phyloP scores from a whole-genome alignment of 441 rosid genomes.

The Populus hybrid region DNA sequence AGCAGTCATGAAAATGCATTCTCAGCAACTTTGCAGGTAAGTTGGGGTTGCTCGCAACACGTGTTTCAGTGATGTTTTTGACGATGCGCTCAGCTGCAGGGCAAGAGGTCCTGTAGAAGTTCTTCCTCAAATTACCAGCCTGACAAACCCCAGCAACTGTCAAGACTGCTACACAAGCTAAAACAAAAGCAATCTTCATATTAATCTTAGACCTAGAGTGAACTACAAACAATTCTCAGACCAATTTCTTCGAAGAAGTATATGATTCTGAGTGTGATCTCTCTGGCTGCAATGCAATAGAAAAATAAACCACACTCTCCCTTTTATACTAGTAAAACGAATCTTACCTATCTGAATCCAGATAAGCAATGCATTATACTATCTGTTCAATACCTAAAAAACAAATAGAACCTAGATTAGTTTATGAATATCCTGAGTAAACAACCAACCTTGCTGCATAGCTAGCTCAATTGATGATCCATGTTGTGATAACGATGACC shows the following conservation, averaged over 20 bases:
- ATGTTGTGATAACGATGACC: not conserved
- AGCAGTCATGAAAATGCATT: slow-evolving; percentile 54
- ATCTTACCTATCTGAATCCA: not conserved
- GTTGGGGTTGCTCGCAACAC: slow-evolving; percentile 19
- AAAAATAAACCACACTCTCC: not conserved
- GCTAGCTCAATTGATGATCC: not conserved
- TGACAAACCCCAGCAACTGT: slow-evolving; percentile 1
- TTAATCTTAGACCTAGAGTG: not conserved
- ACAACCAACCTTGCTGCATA: not conserved
- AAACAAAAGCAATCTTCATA: not conserved
- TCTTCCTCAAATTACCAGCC: slow-evolving; percentile 12
- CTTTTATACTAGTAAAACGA: not conserved
- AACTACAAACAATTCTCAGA: too few relatives aligned
- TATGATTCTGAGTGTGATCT: too few relatives aligned
- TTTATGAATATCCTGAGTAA: too few relatives aligned
- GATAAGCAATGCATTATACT: not conserved
- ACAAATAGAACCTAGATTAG: not conserved
- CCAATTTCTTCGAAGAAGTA: too few relatives aligned
- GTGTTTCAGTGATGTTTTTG: slow-evolving; percentile 27
- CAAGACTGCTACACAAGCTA: not conserved
- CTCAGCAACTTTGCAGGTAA: slow-evolving; percentile 50
- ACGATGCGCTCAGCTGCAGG: slow-evolving; percentile 21
- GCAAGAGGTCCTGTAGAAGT: slow-evolving; percentile 6
- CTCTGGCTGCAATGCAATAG: not conserved
- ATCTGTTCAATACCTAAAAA: not conserved